These are phyloP conservation scores for Phaeomoniella chlamydospora DNA, from an alignment of 2,329 filamentous ascomycete species.

Conservation along the genomic window DNA sequence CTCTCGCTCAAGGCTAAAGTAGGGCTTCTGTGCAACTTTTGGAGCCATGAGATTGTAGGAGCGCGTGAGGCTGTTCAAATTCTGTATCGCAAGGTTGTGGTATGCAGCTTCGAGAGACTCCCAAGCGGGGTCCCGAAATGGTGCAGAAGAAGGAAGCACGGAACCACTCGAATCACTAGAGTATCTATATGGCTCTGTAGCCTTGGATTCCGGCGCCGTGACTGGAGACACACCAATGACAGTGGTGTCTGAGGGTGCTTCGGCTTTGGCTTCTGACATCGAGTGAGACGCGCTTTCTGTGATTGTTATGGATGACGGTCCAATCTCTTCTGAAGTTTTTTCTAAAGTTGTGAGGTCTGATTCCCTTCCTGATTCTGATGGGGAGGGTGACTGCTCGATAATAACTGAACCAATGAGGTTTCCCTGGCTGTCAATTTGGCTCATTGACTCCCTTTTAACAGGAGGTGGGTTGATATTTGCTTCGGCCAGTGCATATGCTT, in stretches of 20 bases:
- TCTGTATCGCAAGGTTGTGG: conserved; percentile 58
- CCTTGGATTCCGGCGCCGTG: conserved; percentile 2
- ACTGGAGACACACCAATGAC: conserved; percentile 8
- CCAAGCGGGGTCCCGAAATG: conserved; percentile 71
- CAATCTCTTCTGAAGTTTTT: not conserved
- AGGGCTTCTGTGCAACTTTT: conserved; percentile 81
- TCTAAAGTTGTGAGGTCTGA: not conserved
- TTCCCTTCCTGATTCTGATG: conserved; percentile 1
- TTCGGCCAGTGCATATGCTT: conserved; percentile 65
- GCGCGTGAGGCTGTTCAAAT: conserved; percentile 66
- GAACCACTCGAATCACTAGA: conserved; percentile 7
- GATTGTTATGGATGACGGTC: conserved; percentile 9
- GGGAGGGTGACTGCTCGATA: conserved; percentile 16
- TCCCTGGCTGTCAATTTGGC: conserved; percentile 26
- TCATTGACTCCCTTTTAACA: conserved; percentile 28
- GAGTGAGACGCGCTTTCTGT: conserved; percentile 11
- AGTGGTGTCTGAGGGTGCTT: conserved; percentile 3
- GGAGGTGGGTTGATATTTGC: conserved; percentile 19
- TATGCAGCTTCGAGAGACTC: conserved; percentile 59
- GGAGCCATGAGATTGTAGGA: conserved; percentile 95
- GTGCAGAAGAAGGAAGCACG: conserved; percentile 30
- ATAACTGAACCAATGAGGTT: conserved; percentile 25
- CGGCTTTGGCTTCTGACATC: not conserved
- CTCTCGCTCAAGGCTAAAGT: conserved; percentile 73
- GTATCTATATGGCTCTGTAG: too few relatives aligned